Evolutionary conservation across 371 early-diverging fungal genomes (phyloP).

Genomic region (Mucor racemosus): DNA sequence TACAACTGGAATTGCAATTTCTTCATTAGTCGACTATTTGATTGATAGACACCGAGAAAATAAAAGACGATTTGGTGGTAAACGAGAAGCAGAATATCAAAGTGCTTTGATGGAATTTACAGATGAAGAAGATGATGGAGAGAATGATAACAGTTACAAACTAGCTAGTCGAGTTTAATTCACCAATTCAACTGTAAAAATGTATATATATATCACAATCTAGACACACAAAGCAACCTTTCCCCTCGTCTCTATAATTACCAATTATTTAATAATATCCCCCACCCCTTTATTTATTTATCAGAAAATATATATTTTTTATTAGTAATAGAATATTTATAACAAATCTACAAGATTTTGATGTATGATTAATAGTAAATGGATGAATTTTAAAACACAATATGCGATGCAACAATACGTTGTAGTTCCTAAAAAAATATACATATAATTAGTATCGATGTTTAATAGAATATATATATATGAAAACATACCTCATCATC

Average conservation of each 20-base stretch:
- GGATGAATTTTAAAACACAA: constrained; percentile 43
- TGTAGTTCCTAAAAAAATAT: constrained; percentile 43
- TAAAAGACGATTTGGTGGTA: constrained; percentile 44
- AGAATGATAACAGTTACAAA: constrained; percentile 1
- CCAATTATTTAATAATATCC: not conserved
- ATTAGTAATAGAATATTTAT: not conserved
- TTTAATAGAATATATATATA: not conserved
- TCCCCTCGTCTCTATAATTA: not conserved
- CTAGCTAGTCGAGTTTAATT: not conserved
- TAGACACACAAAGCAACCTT: not conserved
- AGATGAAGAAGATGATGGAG: constrained; percentile 30
- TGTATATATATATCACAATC: constrained; percentile 1
- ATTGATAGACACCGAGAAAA: constrained; percentile 33
- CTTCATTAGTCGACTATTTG: constrained; percentile 35
- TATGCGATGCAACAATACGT: constrained; percentile 53
- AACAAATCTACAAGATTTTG: constrained; percentile 11
- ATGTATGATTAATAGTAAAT: not conserved
- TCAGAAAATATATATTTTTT: not conserved
- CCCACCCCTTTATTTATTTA: not conserved
- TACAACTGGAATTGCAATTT: constrained; percentile 31
- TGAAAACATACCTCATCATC: constrained; percentile 40
- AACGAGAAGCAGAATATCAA: constrained; percentile 47
- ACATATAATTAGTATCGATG: not conserved
- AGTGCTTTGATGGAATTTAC: constrained; percentile 47
- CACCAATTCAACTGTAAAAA: not conserved